Percentiles rank a stretch among this genome's conserved stretches.
These are phyloP conservation scores for Taiwanofungus camphoratus DNA, from an alignment of 1,284 basidiomycete species.

Conservation along the genomic window DNA sequence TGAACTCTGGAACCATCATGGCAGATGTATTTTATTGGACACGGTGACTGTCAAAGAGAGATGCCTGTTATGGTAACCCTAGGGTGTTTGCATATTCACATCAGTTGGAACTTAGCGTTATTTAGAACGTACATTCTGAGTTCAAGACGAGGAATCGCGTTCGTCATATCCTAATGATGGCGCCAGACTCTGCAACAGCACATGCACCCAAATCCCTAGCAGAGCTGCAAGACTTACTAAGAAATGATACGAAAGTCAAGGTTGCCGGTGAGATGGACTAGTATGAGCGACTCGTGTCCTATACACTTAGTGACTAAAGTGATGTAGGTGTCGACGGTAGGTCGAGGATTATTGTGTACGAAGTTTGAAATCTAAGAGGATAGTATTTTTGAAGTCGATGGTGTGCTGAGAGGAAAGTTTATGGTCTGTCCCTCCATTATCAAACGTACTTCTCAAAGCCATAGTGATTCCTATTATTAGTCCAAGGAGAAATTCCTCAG, in stretches of 20 bases:
- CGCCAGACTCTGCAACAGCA: slow-evolving; percentile 34
- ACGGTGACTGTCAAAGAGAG: neutral
- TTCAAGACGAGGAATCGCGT: too few relatives aligned
- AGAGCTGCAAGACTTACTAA: slow-evolving; percentile 54
- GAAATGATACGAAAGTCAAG: slow-evolving; percentile 80
- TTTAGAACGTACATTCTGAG: too few relatives aligned
- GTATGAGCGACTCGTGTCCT: neutral
- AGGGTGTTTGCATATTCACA: slow-evolving; percentile 1
- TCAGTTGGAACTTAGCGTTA: too few relatives aligned
- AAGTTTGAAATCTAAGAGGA: slow-evolving; percentile 1
- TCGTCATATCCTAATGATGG: too few relatives aligned
- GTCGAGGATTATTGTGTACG: slow-evolving; percentile 11
- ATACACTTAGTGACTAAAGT: neutral
- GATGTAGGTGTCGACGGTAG: slow-evolving; percentile 63
- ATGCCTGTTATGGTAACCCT: neutral
- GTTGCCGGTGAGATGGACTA: slow-evolving; percentile 81
- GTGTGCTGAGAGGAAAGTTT: slow-evolving; percentile 89
- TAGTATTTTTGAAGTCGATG: slow-evolving; percentile 61
- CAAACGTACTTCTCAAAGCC: neutral
- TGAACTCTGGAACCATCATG: slow-evolving; percentile 1
- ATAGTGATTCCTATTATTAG: slow-evolving; percentile 29
- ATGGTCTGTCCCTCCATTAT: slow-evolving; percentile 49
- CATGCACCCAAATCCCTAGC: slow-evolving; percentile 50
- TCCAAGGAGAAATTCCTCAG: slow-evolving; percentile 91
- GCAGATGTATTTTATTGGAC: neutral